Base-by-base conservation (phyloP, 228 moss, liverwort and hornwort species). In the Sphagnum magellanicum region DNA sequence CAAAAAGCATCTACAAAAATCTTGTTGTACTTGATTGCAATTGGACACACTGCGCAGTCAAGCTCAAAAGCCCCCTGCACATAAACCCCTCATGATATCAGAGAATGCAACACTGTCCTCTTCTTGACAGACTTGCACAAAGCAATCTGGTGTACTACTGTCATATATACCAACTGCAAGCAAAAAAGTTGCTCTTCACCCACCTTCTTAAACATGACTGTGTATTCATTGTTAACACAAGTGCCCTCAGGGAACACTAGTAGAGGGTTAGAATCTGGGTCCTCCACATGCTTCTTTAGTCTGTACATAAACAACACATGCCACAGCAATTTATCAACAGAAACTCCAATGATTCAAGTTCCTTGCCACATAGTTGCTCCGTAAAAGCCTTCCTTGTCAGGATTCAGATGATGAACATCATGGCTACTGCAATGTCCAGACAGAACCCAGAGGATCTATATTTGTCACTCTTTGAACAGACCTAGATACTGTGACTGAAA, bases 181-280 rank as follows among this genome's bases (percentile, higher is more conserved):
- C 32, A 32, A 32, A 32, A 32, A 32, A 32, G 32, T 32, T 32
- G 32, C 32, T 32, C 32, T 32, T 32, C 17, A 51, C 16, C 32
- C 78, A 95, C 95, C 96, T 96, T 96, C 76, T 96, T 96, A 74
- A 96, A 96, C 96, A 96, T 92, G 59, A 96, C 96, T 17, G 89
- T 86, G 61, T 91, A 96, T 67, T 96, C 92, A 74, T 96, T 96
- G 83, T 96, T 96, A 58, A 96, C 96, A 70, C 96, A 96, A 32
- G 96, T 96, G 73, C 96, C 96, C 73, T 96, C 96, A 0, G 96
- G 96, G 51, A 96, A 96, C 49, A 92, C 89, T 64, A 96, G 80
- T 59, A 96, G 81, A 14, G 96, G 96, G 76, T 96, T 96, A 74
- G 88, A 75, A 14, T 88, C 77, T 10, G 88, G 80, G 71, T 81